Evolutionary conservation across 2,329 filamentous ascomycete species (phyloP), one percentile per base, ranked within the genome.

Genomic region (Sporothrix pallida): DNA sequence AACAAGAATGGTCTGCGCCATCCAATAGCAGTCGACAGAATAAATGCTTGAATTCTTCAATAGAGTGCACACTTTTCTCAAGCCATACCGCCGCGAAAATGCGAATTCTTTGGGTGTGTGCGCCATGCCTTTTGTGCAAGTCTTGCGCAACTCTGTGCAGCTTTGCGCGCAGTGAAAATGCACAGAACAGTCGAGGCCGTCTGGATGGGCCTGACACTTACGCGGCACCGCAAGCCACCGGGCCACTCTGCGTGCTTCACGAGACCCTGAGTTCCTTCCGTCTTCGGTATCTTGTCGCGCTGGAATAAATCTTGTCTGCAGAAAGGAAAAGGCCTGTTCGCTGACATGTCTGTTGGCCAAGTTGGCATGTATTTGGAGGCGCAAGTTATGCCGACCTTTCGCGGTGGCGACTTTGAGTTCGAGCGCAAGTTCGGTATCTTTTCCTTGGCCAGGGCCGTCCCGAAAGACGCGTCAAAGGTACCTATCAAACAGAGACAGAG

Each of bases 31-130:
- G 26, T 31, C 10, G 20, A 58, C 23, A 10, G 6, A 20, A 8
- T 54, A 17, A 17, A 52, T n/a, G 17, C n/a, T 52, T n/a, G 20
- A 54, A 54, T 13, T 10, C 3, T 26, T 58, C 7, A 56, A 23
- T 8, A n/a, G 7, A 17, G 15, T 10, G 2, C 52, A 56, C 23
- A 56, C 52, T 56, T 56, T 56, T 9, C 12, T 10, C 8, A 8
- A 56, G 42, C 62, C 60, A 46, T 63, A 17, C 56, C 56, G 26
- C 56, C 60, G 62, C n/a, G 62, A 48, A 48, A 15, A 44, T 6
- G n/a, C 15, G 8, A 44, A 63, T 44, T 23, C 60, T 10, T n/a
- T 1, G 17, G 3, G 2, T 10, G 37, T 20, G 10, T 42, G 26
- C 37, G 12, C 37, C 60, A 23, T 65, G 60, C 60, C 37, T 20